Evolutionary conservation across 805 yeast genomes (phyloP).

Genomic region (Metschnikowia hibisci): DNA sequence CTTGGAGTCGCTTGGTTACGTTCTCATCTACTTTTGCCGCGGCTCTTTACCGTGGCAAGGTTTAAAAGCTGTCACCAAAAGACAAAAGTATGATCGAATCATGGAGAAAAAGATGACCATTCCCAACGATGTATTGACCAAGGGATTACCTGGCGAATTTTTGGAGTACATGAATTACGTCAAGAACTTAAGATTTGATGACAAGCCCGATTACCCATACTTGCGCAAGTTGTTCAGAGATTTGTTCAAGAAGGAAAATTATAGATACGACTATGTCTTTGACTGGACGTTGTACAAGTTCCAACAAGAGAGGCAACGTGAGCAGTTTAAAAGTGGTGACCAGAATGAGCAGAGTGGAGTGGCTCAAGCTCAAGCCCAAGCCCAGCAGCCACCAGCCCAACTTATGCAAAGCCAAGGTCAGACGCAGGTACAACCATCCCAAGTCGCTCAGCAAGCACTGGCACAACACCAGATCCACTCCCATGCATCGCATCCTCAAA

Average conservation of each 20-base stretch:
- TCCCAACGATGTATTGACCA: conserved; percentile 20
- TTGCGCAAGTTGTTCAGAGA: conserved; percentile 88
- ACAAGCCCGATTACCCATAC: conserved; percentile 90
- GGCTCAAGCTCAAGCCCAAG: conserved; percentile 20
- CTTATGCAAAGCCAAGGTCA: not conserved
- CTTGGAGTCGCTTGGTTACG: conserved; percentile 22
- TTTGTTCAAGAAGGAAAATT: conserved; percentile 80
- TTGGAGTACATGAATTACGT: conserved; percentile 84
- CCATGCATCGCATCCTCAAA: conserved; percentile 10
- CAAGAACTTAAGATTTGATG: conserved; percentile 88
- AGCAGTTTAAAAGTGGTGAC: conserved; percentile 33
- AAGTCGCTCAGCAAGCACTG: conserved; percentile 7
- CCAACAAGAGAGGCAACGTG: conserved; percentile 55
- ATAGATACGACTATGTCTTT: conserved; percentile 88
- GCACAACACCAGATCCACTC: conserved; percentile 9
- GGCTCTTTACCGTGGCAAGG: conserved; percentile 24
- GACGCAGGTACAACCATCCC: conserved; percentile 3
- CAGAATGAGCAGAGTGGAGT: conserved; percentile 18
- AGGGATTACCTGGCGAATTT: conserved; percentile 87
- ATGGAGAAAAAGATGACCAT: conserved; percentile 24
- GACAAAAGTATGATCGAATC: conserved; percentile 22
- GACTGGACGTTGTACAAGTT: conserved; percentile 94
- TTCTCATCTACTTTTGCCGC: conserved; percentile 21
- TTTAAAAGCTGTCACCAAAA: conserved; percentile 21
- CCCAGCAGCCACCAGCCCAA: conserved; percentile 10